Evolutionary conservation across 2,329 filamentous ascomycete species (phyloP), one percentile per base, ranked within the genome.

Genomic region (Talaromyces verruculosus): DNA sequence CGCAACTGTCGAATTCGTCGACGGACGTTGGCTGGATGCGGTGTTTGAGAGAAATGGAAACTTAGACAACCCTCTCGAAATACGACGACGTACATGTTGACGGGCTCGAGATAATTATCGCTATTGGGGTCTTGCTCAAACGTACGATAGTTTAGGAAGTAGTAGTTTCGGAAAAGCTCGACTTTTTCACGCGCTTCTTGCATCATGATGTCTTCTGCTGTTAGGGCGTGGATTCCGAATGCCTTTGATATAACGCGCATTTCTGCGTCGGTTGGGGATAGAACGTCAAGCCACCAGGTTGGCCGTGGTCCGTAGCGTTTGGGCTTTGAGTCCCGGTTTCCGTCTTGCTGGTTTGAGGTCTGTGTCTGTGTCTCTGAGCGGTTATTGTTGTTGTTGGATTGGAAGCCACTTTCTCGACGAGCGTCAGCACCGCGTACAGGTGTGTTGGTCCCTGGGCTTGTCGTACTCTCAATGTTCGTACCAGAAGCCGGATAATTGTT

Each of bases 171-270:
- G 83, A 99, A 99, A 0, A 99, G 84, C 77, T 99, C 95, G 0
- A 99, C 95, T 80, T 99, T 99, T 75, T 99, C 95, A 25, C 95
- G 93, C 47, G 93, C 91, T 81, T 99, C 95, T 77, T 98, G 92
- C 82, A 97, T 89, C 85, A 98, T 90, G 72, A 99, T 97, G 75
- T 99, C 95, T 78, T 99, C 95, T 1, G 92, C 90, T 0, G 95
- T 99, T 66, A 99, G 82, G 0, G 95, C 93, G 79, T 99, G 95
- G 67, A 99, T 97, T 17, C 93, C 92, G 75, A 99, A 99, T 0
- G 95, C 87, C 74, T 96, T 96, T 35, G 92, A 89, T 47, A 99
- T 85, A 8, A 95, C 88, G 75, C 93, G 94, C 95, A 99, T 98
- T 79, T 99, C 95, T 0, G 89, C 88, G 73, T 98, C 93, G 0